Evolutionary conservation across 345 rosid genomes (phyloP), one percentile per base, ranked within the genome.

Genomic region (Pistacia integerrima): DNA sequence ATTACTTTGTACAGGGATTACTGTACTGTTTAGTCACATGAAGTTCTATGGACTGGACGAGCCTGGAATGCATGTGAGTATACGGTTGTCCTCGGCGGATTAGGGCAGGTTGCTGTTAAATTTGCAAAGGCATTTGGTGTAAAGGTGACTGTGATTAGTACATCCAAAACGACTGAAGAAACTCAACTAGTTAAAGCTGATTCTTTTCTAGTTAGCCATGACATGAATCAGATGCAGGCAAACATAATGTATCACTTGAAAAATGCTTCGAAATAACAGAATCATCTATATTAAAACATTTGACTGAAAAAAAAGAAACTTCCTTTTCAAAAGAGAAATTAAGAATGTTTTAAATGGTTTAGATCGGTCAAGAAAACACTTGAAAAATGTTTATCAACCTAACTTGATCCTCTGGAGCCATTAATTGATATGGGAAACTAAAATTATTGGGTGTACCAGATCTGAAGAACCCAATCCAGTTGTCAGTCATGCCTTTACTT

Each of bases 51-150:
- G 69, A 9, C 69, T 80, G 14, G 70, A 80, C 59, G 55, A 59
- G 8, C 77, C 70, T 0, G 74, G 75, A 18, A 67, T 51, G 66
- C 77, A 48, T 67, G 3, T 80, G 0, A 80, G 74, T 10, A 70
- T 80, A 12, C 74, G 25, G 25, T 76, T 0, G 74, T 79, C 4
- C 61, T 76, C 3, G 79, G 79, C 9, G 83, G 77, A 18, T 63
- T 80, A 30, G 77, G 77, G 28, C 80, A 76, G 2, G 11, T 80
- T 17, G 80, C 83, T 11, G 77, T 80, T 8, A 80, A 80, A 64
- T 80, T 76, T 10, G 80, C 77, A 1, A 80, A 76, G 80, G 77
- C 80, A n/a, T 66, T 76, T 4, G 77, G 80, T 12, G 67, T 63
- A 16, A 48, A 59, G 74, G 71, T 76, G 20, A 60, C 74, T 18